Evolutionary conservation across 2,329 filamentous ascomycete species (phyloP), one percentile per base, ranked within the genome.

Genomic region (Onygena corvina): DNA sequence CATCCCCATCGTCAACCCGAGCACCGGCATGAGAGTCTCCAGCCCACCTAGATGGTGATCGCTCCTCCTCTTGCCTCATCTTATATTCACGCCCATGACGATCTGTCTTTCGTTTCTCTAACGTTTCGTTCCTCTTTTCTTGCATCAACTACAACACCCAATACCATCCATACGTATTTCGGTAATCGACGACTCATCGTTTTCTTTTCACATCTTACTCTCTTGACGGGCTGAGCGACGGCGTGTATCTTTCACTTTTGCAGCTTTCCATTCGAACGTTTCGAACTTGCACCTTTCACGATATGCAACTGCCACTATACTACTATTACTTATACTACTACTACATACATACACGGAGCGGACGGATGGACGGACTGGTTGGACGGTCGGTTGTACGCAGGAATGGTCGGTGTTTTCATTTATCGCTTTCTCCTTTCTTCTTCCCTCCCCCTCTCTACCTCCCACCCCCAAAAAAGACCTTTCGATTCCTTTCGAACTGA

Each of bases 1-100:
- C 62, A 96, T 96, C 58, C 90, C 90, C 52, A 98, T 98, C 66
- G 86, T 96, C 69, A 94, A 98, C 75, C 92, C 92, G 49, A 85
- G 79, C 58, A 95, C 90, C 50, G 88, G 92, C 62, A 81, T 88
- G 66, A 79, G 80, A 62, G 83, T 95, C 74, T 82, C 87, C 50
- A 94, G 87, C 72, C 90, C 90, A 58, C 87, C 90, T 53, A 65
- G 67, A 57, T 69, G 67, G 66, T 69, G 59, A 67, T 52, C 54
- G 59, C 27, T 34, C 20, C 21, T 27, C 6, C 11, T 23, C 5
- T 12, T 6, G n/a, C 4, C 3, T 16, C 35, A 20, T 11, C 31
- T n/a, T 38, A n/a, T 38, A 5, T 27, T 42, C 4, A 42, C 36
- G 36, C 21, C n/a, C 21, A 42, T 42, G 36, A 42, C 36, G 36